Evolutionary conservation across 306 rosid genomes (phyloP).

Genomic region (Dalbergia oliveri): DNA sequence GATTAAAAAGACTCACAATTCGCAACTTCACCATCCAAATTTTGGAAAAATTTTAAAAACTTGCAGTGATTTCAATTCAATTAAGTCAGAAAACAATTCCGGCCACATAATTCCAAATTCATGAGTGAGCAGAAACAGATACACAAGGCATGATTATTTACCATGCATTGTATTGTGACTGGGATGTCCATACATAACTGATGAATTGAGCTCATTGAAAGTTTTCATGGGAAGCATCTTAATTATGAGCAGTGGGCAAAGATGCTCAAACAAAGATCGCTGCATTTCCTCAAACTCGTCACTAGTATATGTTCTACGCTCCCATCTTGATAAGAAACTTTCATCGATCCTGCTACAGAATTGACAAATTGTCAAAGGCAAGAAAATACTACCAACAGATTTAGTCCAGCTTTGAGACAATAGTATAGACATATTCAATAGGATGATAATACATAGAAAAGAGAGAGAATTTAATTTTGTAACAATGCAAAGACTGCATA

Average conservation of each 20-base stretch:
- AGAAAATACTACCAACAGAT: constrained; percentile 35
- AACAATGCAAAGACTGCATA: constrained; percentile 28
- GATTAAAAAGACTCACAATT: not conserved
- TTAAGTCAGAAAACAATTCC: not conserved
- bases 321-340: constrained; percentile 63
- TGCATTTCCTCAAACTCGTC: constrained; percentile 69
- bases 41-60: constrained; percentile 10
- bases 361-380: constrained; percentile 34
- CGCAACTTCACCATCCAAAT: constrained; percentile 31
- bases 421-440: not conserved
- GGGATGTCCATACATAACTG: constrained; percentile 68
- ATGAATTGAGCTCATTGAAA: constrained; percentile 72
- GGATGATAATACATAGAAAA: constrained; percentile 23
- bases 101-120: not conserved
- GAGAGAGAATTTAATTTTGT: not conserved
- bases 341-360: constrained; percentile 63
- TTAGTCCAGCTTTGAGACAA: constrained; percentile 33
- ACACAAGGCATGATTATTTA: constrained; percentile 40
- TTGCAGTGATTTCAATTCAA: not conserved
- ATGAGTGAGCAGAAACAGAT: constrained; percentile 38
- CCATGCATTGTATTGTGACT: constrained; percentile 59
- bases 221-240: constrained; percentile 90
- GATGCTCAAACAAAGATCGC: constrained; percentile 77
- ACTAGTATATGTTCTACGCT: constrained; percentile 53
- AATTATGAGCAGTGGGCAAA: constrained; percentile 86